Conservation (phyloP, 441 rosid genomes). For the Lepidium campestre region DNA sequence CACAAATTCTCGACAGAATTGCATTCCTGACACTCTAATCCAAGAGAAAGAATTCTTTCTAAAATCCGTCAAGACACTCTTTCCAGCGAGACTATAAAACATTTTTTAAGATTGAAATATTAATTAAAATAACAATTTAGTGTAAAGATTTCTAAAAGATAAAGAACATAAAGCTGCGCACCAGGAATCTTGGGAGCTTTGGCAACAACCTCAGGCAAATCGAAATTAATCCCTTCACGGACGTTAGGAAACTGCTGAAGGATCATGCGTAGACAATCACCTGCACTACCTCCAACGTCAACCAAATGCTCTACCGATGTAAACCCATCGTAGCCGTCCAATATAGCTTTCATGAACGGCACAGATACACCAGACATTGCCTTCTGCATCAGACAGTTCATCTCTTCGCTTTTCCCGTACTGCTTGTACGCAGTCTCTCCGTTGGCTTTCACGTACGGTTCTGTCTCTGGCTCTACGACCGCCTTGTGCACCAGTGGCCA, state of each 20-base stretch:
- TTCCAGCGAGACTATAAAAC: too few species aligned
- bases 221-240: conserved; percentile 52
- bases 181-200: conserved; percentile 52
- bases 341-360: conserved; percentile 56
- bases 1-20: too few species aligned
- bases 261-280: conserved; percentile 69
- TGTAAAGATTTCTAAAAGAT: too few species aligned
- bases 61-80: too few species aligned
- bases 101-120: too few species aligned
- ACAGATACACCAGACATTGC: conserved; percentile 73
- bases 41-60: too few species aligned
- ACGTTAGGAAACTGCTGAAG: conserved; percentile 35
- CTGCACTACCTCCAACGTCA: conserved; percentile 70
- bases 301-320: conserved; percentile 36
- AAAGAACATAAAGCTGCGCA: neutral
- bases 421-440: conserved; percentile 49
- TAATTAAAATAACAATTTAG: too few species aligned
- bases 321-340: conserved; percentile 53
- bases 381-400: conserved; percentile 56
- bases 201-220: conserved; percentile 61
- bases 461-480: conserved; percentile 51
- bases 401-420: conserved; percentile 59
- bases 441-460: conserved; percentile 56
- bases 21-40: too few species aligned
- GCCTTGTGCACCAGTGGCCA: conserved; percentile 84